Base-by-base conservation (phyloP, 2,329 filamentous ascomycete species). In the Amesomyces nigricolor region DNA sequence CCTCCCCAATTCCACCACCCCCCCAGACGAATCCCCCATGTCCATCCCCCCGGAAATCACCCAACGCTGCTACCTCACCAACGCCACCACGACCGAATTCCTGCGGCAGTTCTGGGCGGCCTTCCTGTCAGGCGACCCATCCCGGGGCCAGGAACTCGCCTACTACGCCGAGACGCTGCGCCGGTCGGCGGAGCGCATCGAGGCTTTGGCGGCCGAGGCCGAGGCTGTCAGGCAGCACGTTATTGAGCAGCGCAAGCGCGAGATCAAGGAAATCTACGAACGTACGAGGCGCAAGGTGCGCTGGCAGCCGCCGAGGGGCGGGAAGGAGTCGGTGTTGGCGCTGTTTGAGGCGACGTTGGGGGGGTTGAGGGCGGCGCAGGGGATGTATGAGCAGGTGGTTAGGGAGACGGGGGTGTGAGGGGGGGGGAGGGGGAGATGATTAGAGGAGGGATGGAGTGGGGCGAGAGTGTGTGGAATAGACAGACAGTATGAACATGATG, bases 71-170 rank as follows among this genome's bases (percentile, higher is more conserved):
- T 73, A 72, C 40, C 71, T 83, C 53, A 96, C 92, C 0, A 91
- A 97, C 68, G 91, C 91, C 51, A 99, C 94, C 0, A 95, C 90
- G 0, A 87, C 89, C 38, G 94, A 99, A 67, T 99, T 97, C 66
- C 75, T 99, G n/a, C 89, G 92, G 64, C 95, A 97, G 70, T 99
- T 99, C 74, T 99, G 92, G 92, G 81, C 83, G 35, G 85, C 91
- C 0, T 99, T 95, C 66, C 78, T 95, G 26, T 96, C 91, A 0
- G 92, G 91, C 13, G 89, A 96, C 66, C 74, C 88, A 1, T 86
- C 89, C 57, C 85, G 89, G 35, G 89, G 89, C 0, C 78, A 79
- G 42, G 92, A 99, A 71, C 78, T 96, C 13, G 83, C 85, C 6
- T 90, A 88, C 59, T 79, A 96, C 46, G 85, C 88, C 7, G 89